Conservation (phyloP, 352 stramenopile species). For the Phytopythium montanum region DNA sequence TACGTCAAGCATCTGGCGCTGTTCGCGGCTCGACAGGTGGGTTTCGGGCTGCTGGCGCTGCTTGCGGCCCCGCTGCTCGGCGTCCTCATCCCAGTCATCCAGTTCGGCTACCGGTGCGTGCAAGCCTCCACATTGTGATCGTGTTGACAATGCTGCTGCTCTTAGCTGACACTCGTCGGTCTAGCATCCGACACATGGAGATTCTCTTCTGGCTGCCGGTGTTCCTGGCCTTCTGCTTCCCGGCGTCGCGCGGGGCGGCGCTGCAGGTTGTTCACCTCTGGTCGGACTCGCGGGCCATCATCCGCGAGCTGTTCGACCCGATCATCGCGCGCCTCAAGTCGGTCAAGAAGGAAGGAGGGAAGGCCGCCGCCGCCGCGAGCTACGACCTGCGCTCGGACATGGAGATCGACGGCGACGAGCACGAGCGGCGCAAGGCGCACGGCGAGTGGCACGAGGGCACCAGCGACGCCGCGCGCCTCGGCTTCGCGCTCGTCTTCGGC, state of each 20-base stretch:
- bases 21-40: slow-evolving; percentile 41
- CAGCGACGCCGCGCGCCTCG: slow-evolving; percentile 64
- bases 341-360: slow-evolving; percentile 19
- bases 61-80: slow-evolving; percentile 46
- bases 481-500: slow-evolving; percentile 61
- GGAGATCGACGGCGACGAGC: slow-evolving; percentile 23
- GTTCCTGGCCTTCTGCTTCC: slow-evolving; percentile 49
- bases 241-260: slow-evolving; percentile 31
- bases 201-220: slow-evolving; percentile 52
- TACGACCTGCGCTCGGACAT: slow-evolving; percentile 30
- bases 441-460: slow-evolving; percentile 50
- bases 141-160: not conserved
- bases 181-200: slow-evolving; percentile 70
- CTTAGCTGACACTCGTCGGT: slow-evolving; percentile 6
- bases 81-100: slow-evolving; percentile 42
- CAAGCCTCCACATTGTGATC: not conserved
- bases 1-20: slow-evolving; percentile 49
- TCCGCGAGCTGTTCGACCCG: slow-evolving; percentile 66
- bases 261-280: slow-evolving; percentile 55
- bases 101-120: slow-evolving; percentile 60
- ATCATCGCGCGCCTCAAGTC: slow-evolving; percentile 65
- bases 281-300: slow-evolving; percentile 60
- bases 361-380: slow-evolving; percentile 16
- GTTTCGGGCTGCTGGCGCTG: slow-evolving; percentile 50
- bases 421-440: slow-evolving; percentile 20